A percentile compares a stretch with the other conserved stretches of the same genome.
Evolutionary conservation across 2,329 filamentous ascomycete genomes (phyloP).

Genomic region (Emericellopsis cladophorae): DNA sequence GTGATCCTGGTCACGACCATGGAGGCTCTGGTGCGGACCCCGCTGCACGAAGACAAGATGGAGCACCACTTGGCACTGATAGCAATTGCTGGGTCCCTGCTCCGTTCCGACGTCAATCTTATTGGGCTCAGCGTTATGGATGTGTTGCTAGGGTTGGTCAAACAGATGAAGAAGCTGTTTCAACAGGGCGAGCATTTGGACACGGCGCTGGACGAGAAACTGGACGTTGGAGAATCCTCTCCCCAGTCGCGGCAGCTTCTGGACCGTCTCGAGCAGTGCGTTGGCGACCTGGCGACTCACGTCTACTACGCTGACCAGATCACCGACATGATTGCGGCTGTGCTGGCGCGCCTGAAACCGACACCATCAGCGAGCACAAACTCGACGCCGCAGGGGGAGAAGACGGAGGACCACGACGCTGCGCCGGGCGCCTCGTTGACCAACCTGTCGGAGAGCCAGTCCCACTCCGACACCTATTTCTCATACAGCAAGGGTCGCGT

Average conservation of each 20-base stretch:
- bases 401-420: slow-evolving; percentile 26
- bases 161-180: slow-evolving; percentile 68
- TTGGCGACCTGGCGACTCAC: slow-evolving; percentile 85
- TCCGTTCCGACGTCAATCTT: slow-evolving; percentile 82
- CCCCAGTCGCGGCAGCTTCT: slow-evolving; percentile 53
- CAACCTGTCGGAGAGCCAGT: slow-evolving; percentile 29
- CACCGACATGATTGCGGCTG: slow-evolving; percentile 78
- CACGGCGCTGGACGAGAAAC: slow-evolving; percentile 18
- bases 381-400: slow-evolving; percentile 30
- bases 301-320: slow-evolving; percentile 97
- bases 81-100: slow-evolving; percentile 66
- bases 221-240: slow-evolving; percentile 17
- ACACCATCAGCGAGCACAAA: slow-evolving; percentile 27
- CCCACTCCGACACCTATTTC: slow-evolving; percentile 37
- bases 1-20: slow-evolving; percentile 74
- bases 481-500: slow-evolving; percentile 41
- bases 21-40: slow-evolving; percentile 58
- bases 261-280: slow-evolving; percentile 62
- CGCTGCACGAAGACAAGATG: slow-evolving; percentile 58
- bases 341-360: slow-evolving; percentile 69
- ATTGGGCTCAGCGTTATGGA: slow-evolving; percentile 97
- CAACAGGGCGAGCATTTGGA: slow-evolving; percentile 38
- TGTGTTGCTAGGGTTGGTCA: slow-evolving; percentile 71
- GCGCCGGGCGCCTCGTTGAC: slow-evolving; percentile 17
- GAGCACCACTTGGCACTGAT: slow-evolving; percentile 63